Evolutionary conservation across 805 yeast genomes (phyloP).

Genomic region (Pichia occidentalis): DNA sequence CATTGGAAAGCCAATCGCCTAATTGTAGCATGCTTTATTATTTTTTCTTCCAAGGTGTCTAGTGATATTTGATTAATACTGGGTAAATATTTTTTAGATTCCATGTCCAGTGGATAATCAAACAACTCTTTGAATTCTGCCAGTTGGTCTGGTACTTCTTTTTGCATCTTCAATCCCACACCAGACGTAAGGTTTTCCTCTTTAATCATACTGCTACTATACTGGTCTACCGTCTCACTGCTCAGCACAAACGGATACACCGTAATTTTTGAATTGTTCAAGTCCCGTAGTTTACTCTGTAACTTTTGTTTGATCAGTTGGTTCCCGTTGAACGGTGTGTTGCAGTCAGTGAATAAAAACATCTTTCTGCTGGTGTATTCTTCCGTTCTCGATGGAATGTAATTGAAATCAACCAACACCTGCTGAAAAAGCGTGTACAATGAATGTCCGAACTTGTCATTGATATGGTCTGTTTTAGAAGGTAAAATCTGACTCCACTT

Average conservation of each 20-base stretch:
- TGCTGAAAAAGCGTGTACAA: constrained; percentile 41
- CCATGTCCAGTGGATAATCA: constrained; percentile 7
- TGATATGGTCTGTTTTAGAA: constrained; percentile 16
- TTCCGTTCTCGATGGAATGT: constrained; percentile 33
- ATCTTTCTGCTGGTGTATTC: constrained; percentile 51
- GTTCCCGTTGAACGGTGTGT: constrained; percentile 48
- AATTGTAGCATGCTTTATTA: constrained; percentile 54
- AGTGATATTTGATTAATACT: constrained; percentile 37
- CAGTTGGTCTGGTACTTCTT: constrained; percentile 8
- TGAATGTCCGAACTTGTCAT: constrained; percentile 27
- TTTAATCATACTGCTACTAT: constrained; percentile 39
- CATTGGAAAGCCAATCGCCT: constrained; percentile 58
- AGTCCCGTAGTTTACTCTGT: constrained; percentile 53
- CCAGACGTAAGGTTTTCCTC: constrained; percentile 33
- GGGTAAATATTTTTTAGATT: constrained; percentile 23
- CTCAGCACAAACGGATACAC: constrained; percentile 59
- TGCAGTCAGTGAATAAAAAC: constrained; percentile 71
- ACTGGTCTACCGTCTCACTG: constrained; percentile 16
- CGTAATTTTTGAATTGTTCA: constrained; percentile 44
- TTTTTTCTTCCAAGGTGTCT: constrained; percentile 38
- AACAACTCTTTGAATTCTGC: constrained; percentile 10
- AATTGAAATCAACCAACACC: constrained; percentile 49
- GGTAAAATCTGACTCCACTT: constrained; percentile 26
- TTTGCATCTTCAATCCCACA: constrained; percentile 8
- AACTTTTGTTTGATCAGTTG: constrained; percentile 40